Evolutionary conservation across 75 land plant species (phyloP).

Genomic region (Larix kaempferi): DNA sequence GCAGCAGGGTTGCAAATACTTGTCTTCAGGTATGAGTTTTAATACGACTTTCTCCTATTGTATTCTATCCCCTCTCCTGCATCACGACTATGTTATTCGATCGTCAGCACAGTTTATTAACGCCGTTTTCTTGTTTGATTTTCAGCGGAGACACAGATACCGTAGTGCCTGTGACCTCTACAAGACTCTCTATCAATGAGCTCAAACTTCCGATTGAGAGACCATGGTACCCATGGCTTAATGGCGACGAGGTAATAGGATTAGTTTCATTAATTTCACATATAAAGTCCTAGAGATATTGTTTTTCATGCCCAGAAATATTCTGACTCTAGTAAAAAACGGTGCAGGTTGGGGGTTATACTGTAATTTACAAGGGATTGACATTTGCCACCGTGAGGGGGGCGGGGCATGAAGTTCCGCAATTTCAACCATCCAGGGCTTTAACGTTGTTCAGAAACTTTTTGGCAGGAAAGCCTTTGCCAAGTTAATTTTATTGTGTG

Average conservation of each 20-base stretch:
- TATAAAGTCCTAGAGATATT: background rate
- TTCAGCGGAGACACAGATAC: constrained; percentile 63
- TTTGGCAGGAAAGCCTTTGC: too few relatives aligned
- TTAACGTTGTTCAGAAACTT: too few relatives aligned
- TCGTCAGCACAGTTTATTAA: background rate
- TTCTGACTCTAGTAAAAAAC: background rate
- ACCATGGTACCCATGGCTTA: constrained; percentile 39
- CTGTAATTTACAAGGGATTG: constrained; percentile 36
- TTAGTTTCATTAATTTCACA: background rate
- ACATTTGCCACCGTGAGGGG: constrained; percentile 62
- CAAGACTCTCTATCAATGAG: constrained; percentile 19
- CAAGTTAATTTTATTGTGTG: too few relatives aligned
- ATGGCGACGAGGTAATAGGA: background rate
- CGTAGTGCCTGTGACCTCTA: constrained; percentile 37
- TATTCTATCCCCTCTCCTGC: constrained; percentile 30
- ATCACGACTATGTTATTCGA: too few relatives aligned
- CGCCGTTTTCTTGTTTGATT: background rate
- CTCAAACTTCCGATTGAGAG: constrained; percentile 23
- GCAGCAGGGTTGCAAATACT: constrained; percentile 61
- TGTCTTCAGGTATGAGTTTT: constrained; percentile 15
- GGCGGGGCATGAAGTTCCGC: constrained; percentile 70
- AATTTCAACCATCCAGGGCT: too few relatives aligned
- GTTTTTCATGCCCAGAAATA: constrained; percentile 26
- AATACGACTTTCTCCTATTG: constrained; percentile 25
- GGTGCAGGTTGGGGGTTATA: constrained; percentile 51